Evolutionary conservation across 2,329 filamentous ascomycete genomes (phyloP).

Genomic region (Cercospora nicotianae): DNA sequence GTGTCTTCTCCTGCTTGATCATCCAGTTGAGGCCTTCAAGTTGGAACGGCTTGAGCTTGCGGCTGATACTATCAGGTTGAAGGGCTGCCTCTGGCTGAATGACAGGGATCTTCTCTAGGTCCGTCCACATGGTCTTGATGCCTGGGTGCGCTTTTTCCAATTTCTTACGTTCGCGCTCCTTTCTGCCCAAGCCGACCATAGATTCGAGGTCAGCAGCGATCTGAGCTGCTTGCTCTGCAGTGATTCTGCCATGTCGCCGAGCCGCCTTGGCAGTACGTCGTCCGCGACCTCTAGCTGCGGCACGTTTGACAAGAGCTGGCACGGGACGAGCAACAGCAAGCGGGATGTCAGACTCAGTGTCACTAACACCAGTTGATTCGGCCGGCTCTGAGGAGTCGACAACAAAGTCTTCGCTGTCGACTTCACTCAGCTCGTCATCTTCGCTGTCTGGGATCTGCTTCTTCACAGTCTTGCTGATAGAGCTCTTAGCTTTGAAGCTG

Average conservation of each 20-base stretch:
- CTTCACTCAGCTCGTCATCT: slow-evolving; percentile 29
- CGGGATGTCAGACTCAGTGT: slow-evolving; percentile 38
- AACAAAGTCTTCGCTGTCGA: slow-evolving; percentile 34
- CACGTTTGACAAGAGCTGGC: slow-evolving; percentile 10
- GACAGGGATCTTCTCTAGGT: slow-evolving; percentile 66
- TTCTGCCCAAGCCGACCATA: slow-evolving; percentile 27
- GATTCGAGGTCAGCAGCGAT: slow-evolving; percentile 19
- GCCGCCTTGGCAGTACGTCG: slow-evolving; percentile 12
- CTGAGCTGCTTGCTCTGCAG: slow-evolving; percentile 25
- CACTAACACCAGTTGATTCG: slow-evolving; percentile 32
- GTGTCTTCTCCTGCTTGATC: slow-evolving; percentile 78
- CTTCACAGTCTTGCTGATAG: slow-evolving; percentile 32
- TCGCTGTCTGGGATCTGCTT: slow-evolving; percentile 44
- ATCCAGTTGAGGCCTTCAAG: slow-evolving; percentile 94
- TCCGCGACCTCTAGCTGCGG: slow-evolving; percentile 10
- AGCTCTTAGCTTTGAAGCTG: slow-evolving; percentile 28
- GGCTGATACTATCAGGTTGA: slow-evolving; percentile 75
- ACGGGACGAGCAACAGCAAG: slow-evolving; percentile 21
- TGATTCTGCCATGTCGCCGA: slow-evolving; percentile 29
- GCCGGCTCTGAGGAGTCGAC: slow-evolving; percentile 38
- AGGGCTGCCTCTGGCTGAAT: slow-evolving; percentile 64
- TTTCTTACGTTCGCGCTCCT: slow-evolving; percentile 58
- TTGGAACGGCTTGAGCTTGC: slow-evolving; percentile 88
- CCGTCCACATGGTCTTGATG: slow-evolving; percentile 80
- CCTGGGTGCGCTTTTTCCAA: slow-evolving; percentile 76